Evolutionary conservation across 1,139 yeast genomes (phyloP).

Genomic region (Tardiomyces blankii): DNA sequence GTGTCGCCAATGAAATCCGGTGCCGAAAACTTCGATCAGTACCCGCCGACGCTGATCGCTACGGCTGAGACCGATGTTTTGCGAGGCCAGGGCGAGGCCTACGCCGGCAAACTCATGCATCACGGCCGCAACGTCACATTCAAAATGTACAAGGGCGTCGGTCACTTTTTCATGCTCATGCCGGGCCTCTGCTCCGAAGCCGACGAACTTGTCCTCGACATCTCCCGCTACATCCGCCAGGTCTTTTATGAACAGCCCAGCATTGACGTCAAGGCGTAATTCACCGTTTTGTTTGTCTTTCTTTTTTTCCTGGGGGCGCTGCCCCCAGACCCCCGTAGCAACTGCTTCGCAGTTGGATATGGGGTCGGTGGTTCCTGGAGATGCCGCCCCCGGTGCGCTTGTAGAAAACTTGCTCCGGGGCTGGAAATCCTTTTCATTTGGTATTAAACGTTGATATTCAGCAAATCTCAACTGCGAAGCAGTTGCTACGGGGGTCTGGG

Average conservation of each 20-base stretch:
- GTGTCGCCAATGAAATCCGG: not conserved
- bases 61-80: constrained; percentile 26
- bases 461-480: too few species aligned
- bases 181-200: not conserved
- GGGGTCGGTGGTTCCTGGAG: too few species aligned
- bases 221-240: not conserved
- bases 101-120: constrained; percentile 20
- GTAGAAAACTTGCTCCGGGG: too few species aligned
- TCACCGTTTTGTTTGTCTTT: too few species aligned
- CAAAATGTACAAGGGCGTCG: constrained; percentile 21
- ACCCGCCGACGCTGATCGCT: constrained; percentile 17
- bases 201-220: not conserved
- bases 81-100: constrained; percentile 25
- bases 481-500: too few species aligned
- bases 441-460: too few species aligned
- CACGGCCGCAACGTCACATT: constrained; percentile 17
- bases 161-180: constrained; percentile 18
- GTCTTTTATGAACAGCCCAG: not conserved
- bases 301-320: too few species aligned
- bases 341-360: too few species aligned
- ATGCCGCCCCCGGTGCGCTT: too few species aligned
- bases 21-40: not conserved
- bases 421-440: too few species aligned
- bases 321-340: too few species aligned
- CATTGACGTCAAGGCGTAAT: not conserved